Conservation (phyloP, 169 alveolate species). For the Cyclospora cayetanensis region DNA sequence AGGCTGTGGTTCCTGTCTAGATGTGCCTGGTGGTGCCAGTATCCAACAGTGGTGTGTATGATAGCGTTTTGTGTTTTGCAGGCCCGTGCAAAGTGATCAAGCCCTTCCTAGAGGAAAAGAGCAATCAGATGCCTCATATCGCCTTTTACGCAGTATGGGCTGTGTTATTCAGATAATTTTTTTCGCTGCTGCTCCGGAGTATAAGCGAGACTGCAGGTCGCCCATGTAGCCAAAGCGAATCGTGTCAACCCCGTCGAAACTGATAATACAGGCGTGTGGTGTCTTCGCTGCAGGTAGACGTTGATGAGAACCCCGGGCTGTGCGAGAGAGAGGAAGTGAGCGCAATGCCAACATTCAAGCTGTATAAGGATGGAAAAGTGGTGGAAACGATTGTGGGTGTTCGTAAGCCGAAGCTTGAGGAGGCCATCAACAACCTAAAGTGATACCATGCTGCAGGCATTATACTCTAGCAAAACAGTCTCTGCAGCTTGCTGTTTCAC, state of each 20-base stretch:
- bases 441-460: no score
- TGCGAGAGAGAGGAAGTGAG: conserved; percentile 58
- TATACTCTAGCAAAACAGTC: no score
- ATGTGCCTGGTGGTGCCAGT: no score
- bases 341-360: conserved; percentile 73
- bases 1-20: not conserved
- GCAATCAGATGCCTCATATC: conserved; percentile 28
- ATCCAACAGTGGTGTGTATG: no score
- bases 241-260: no score
- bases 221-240: no score
- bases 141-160: not conserved
- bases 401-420: not conserved
- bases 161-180: no score
- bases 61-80: not conserved
- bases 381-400: conserved; percentile 65
- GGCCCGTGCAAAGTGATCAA: conserved; percentile 68
- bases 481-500: no score
- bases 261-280: no score
- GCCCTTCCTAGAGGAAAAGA: conserved; percentile 36
- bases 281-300: conserved; percentile 50
- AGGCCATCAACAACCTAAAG: conserved; percentile 1
- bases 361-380: conserved; percentile 58
- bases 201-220: no score
- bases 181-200: no score
- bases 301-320: conserved; percentile 48